phyloP scores from a whole-genome alignment of 345 rosid species.

The Linum usitatissimum region DNA sequence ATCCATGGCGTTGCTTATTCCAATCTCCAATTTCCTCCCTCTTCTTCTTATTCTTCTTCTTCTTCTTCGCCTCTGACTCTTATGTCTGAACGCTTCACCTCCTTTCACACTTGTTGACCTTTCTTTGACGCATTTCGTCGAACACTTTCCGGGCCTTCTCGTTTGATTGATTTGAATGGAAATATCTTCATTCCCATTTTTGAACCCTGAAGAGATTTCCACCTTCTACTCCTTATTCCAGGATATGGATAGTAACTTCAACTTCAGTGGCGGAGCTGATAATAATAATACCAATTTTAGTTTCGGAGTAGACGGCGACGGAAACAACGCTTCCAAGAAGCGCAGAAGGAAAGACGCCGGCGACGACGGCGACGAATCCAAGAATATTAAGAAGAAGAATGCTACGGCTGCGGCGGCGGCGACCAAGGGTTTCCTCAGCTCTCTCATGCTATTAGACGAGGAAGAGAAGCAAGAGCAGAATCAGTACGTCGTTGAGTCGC shows the following conservation, averaged over 20 bases:
- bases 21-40: background rate
- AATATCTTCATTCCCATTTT: constrained; percentile 51
- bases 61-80: background rate
- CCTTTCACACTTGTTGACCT: background rate
- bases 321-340: constrained; percentile 17
- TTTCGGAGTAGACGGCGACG: constrained; percentile 1
- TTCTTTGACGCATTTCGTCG: background rate
- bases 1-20: background rate
- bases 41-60: background rate
- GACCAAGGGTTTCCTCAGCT: constrained; percentile 12
- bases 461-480: constrained; percentile 12
- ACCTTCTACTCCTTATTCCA: constrained; percentile 21
- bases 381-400: constrained; percentile 9
- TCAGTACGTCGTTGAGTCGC: background rate
- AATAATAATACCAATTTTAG: background rate
- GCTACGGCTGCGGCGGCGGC: constrained; percentile 13
- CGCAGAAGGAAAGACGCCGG: constrained; percentile 33
- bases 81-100: background rate
- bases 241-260: constrained; percentile 17
- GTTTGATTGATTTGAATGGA: constrained; percentile 23
- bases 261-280: no score
- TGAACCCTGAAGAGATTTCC: constrained; percentile 39
- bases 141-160: background rate
- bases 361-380: constrained; percentile 1
- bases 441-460: constrained; percentile 11